These are phyloP conservation scores for Lodderomyces theae DNA, from an alignment of 1,139 yeast species.

Conservation along the genomic window DNA sequence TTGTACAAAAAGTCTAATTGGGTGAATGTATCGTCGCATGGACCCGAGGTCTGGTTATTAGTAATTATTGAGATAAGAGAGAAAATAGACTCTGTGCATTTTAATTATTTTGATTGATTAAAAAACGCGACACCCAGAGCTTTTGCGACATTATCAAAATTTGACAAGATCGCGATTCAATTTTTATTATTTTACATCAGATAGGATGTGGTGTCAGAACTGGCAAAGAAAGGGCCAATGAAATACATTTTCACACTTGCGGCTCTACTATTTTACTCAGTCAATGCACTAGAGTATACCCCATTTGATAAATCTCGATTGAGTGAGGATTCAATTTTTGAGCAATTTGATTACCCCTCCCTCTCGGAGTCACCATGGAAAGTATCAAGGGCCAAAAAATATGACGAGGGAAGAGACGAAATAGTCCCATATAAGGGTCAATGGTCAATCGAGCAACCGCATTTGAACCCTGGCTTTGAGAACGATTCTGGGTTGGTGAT, in stretches of 20 bases:
- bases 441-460: conserved; percentile 64
- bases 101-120: no score
- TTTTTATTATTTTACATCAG: no score
- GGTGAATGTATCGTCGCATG: no score
- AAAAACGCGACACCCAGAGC: no score
- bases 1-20: no score
- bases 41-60: no score
- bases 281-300: conserved; percentile 16
- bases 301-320: conserved; percentile 32
- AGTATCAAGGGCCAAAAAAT: conserved; percentile 57
- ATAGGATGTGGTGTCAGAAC: no score
- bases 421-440: conserved; percentile 58
- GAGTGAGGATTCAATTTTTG: conserved; percentile 52
- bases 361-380: conserved; percentile 57
- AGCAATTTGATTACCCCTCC: conserved; percentile 54
- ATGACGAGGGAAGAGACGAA: conserved; percentile 30
- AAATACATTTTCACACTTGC: not conserved
- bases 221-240: no score
- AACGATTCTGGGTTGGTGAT: conserved; percentile 74
- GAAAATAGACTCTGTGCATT: no score
- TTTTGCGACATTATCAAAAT: no score
- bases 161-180: no score
- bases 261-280: not conserved
- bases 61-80: no score
- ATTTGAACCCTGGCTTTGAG: conserved; percentile 52